These are phyloP conservation scores for Phytophthora sp. DNA, from an alignment of 352 stramenopile genomes.

Conservation along the genomic window DNA sequence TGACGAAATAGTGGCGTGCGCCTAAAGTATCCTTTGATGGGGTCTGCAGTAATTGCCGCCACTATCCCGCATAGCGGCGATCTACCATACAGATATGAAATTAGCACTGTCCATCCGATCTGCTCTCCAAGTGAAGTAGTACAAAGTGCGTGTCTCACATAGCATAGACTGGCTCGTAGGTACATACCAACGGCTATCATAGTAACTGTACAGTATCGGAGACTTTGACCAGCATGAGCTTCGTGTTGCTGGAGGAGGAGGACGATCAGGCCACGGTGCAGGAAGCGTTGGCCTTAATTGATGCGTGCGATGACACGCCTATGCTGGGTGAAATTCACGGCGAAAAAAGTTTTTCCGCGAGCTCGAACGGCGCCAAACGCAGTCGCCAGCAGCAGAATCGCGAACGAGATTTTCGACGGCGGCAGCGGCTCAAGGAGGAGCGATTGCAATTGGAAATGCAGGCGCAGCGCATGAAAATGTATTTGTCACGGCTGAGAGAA, in stretches of 20 bases:
- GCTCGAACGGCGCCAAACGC: constrained; percentile 1
- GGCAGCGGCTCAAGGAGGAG: constrained; percentile 30
- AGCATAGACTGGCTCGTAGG: neutral
- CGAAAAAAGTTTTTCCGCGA: too few species aligned
- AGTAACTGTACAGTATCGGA: neutral
- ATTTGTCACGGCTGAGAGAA: constrained; percentile 15
- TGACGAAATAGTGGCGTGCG: neutral
- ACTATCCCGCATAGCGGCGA: neutral
- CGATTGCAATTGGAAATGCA: constrained; percentile 31
- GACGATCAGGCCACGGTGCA: constrained; percentile 6
- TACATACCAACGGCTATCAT: neutral
- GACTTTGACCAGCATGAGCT: constrained; percentile 22
- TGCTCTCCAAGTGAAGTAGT: neutral
- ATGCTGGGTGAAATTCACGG: constrained; percentile 1
- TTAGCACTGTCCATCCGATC: neutral
- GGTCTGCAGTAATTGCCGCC: too few species aligned
- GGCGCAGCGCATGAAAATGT: constrained; percentile 18
- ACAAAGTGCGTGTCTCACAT: neutral
- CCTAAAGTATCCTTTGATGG: neutral
- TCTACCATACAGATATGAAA: neutral
- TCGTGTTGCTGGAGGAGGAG: constrained; percentile 20
- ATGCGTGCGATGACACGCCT: constrained; percentile 7
- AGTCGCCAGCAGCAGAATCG: constrained; percentile 14
- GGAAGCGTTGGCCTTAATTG: constrained; percentile 21
- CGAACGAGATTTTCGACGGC: constrained; percentile 21